phyloP scores from a whole-genome alignment of 441 rosid species.

The Populus tomentosa region DNA sequence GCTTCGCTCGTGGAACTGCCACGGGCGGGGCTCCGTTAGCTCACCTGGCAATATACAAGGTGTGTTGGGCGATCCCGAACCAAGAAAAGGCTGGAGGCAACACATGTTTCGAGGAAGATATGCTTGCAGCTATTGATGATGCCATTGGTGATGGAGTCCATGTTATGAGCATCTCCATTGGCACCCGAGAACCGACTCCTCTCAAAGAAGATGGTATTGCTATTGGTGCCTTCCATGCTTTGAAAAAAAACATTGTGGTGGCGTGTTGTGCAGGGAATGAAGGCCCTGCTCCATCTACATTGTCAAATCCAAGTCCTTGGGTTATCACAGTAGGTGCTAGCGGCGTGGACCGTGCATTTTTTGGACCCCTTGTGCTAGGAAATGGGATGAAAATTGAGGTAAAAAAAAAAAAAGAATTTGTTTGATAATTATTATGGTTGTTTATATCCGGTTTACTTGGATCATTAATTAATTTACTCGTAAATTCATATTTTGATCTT shows the following conservation, averaged over 20 bases:
- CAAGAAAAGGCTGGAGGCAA: conserved; percentile 36
- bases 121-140: conserved; percentile 80
- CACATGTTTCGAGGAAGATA: conserved; percentile 50
- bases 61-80: conserved; percentile 66
- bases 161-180: conserved; percentile 64
- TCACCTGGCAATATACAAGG: conserved; percentile 78
- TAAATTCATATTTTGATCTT: conserved; percentile 7
- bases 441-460: not conserved
- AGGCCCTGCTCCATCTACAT: conserved; percentile 56
- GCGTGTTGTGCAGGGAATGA: conserved; percentile 61
- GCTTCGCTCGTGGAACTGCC: conserved; percentile 63
- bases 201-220: conserved; percentile 46
- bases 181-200: not conserved
- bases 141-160: conserved; percentile 75
- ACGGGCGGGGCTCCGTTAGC: conserved; percentile 72
- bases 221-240: conserved; percentile 62
- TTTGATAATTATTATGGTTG: not conserved
- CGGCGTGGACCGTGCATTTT: conserved; percentile 60
- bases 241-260: conserved; percentile 50
- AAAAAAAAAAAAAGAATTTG: not conserved
- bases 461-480: not conserved
- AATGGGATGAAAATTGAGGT: conserved; percentile 54
- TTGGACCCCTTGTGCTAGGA: conserved; percentile 46
- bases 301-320: conserved; percentile 78
- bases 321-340: conserved; percentile 76